A percentile compares a stretch with the other conserved stretches of the same genome.
Evolutionary conservation across 75 land plant species (phyloP).

Genomic region (Selaginella tamariscina): DNA sequence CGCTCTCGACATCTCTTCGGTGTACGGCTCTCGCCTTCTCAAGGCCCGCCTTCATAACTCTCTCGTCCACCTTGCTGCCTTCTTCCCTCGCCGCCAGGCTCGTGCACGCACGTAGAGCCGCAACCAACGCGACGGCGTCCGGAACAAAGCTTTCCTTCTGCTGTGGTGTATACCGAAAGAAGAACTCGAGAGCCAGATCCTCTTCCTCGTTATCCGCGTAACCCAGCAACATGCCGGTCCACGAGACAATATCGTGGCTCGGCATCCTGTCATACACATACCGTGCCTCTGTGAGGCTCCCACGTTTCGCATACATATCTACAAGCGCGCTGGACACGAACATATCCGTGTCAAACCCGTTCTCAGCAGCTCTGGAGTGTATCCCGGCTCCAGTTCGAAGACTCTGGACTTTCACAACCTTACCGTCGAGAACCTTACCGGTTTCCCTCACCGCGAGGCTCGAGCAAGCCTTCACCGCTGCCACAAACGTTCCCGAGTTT

Average conservation of each 20-base stretch:
- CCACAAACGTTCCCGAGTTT: slow-evolving; percentile 1
- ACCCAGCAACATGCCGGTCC: background rate
- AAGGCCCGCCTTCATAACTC: background rate
- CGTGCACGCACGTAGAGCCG: background rate
- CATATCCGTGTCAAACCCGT: background rate
- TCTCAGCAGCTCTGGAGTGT: background rate
- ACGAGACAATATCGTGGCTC: background rate
- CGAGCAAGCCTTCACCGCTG: background rate
- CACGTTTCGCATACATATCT: background rate
- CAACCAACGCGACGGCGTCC: background rate
- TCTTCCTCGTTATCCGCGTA: background rate
- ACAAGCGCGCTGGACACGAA: background rate
- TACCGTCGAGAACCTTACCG: background rate
- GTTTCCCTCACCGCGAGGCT: background rate
- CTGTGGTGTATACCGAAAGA: background rate
- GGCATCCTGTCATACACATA: background rate
- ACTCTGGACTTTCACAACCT: background rate
- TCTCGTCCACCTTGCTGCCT: background rate
- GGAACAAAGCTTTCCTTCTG: background rate
- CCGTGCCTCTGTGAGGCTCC: background rate
- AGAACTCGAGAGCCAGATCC: background rate
- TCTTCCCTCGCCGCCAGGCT: background rate
- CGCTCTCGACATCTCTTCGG: background rate
- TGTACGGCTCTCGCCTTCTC: background rate
- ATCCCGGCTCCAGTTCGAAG: background rate